Evolutionary conservation across 176 grass and related monocot genomes (phyloP).

Genomic region (Tuctoria greenei): DNA sequence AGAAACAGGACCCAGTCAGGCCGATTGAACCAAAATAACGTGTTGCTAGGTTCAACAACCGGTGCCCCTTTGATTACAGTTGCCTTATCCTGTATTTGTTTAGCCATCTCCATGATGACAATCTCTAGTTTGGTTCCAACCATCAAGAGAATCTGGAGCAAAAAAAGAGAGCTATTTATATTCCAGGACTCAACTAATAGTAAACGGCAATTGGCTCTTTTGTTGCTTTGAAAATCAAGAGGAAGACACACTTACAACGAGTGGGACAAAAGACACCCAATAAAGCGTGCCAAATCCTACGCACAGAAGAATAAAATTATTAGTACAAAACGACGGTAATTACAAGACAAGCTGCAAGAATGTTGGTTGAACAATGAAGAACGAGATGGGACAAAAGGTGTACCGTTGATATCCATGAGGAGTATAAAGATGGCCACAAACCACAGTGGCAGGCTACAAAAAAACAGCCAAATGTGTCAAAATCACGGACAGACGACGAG

Average conservation of each 20-base stretch:
- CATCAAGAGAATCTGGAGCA: constrained; percentile 63
- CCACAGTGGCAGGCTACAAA: constrained; percentile 60
- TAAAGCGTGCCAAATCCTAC: constrained; percentile 40
- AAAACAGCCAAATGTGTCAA: constrained; percentile 27
- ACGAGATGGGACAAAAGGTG: neutral
- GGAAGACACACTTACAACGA: constrained; percentile 45
- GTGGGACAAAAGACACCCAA: constrained; percentile 55
- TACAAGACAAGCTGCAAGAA: neutral
- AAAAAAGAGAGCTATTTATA: neutral
- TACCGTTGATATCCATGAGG: constrained; percentile 47
- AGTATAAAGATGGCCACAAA: constrained; percentile 57
- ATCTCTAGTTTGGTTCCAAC: constrained; percentile 78
- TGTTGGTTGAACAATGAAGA: neutral
- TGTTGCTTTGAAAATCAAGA: neutral
- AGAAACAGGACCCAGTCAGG: constrained; percentile 80
- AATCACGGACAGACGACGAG: neutral
- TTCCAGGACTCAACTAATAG: neutral
- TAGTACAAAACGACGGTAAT: constrained; percentile 1
- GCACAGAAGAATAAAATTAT: neutral
- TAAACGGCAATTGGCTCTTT: neutral
- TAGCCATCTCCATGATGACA: constrained; percentile 90
- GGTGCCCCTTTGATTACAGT: constrained; percentile 72
- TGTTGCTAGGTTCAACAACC: constrained; percentile 69
- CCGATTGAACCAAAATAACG: constrained; percentile 78
- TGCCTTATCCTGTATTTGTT: constrained; percentile 62